Evolutionary conservation across 2,329 filamentous ascomycete genomes (phyloP).

Genomic region (Xylariaceae sp.): DNA sequence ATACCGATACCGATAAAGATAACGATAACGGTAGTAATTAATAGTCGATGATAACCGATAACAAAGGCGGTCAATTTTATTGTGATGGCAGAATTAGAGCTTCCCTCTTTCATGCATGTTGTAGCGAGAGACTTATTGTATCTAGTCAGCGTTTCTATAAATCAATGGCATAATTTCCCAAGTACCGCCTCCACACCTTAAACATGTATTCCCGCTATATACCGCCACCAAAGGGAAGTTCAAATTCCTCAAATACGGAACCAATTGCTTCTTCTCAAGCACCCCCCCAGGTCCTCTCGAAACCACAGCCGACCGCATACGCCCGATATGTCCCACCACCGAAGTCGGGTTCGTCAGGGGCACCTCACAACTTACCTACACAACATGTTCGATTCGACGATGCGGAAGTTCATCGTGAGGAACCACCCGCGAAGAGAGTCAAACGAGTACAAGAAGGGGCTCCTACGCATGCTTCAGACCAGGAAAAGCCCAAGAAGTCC

Average conservation of each 20-base stretch:
- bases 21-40: neutral
- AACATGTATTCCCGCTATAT: conserved; percentile 53
- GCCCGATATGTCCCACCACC: conserved; percentile 47
- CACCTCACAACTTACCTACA: conserved; percentile 14
- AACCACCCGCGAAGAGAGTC: conserved; percentile 47
- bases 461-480: neutral
- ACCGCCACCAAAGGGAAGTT: conserved; percentile 35
- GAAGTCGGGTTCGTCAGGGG: conserved; percentile 34
- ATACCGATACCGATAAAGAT: conserved; percentile 22
- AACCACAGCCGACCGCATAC: conserved; percentile 39
- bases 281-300: conserved; percentile 13
- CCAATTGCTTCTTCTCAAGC: conserved; percentile 9
- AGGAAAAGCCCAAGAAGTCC: conserved; percentile 43
- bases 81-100: conserved; percentile 36
- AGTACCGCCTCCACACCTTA: no score
- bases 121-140: neutral
- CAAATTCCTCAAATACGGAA: conserved; percentile 14
- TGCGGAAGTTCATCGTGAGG: conserved; percentile 21
- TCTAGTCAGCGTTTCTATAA: no score
- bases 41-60: no score
- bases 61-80: conserved; percentile 40
- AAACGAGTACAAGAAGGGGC: conserved; percentile 42
- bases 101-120: neutral
- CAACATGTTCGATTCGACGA: conserved; percentile 34
- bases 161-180: no score